Percentiles rank a stretch among this genome's conserved stretches.
Conservation (phyloP, 768 basidiomycete genomes). For the Tulasnella sp. region DNA sequence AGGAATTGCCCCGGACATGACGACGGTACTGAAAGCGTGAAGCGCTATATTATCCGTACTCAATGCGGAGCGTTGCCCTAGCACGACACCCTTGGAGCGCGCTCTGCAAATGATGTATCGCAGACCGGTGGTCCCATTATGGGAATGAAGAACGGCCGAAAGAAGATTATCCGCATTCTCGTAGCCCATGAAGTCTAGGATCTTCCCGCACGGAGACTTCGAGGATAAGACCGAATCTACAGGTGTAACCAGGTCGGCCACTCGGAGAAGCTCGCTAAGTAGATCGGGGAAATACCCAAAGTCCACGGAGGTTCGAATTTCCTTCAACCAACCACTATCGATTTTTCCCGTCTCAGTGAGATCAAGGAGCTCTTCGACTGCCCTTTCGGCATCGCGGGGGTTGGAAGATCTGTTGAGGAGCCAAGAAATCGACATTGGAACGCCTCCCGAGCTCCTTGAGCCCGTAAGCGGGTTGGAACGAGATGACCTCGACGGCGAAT, state of each 20-base stretch:
- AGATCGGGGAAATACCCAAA: neutral
- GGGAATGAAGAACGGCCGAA: neutral
- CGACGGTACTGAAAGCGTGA: neutral
- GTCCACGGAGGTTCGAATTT: too few species aligned
- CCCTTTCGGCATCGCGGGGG: neutral
- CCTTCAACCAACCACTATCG: neutral
- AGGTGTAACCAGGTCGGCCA: neutral
- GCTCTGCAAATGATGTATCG: neutral
- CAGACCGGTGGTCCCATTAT: neutral
- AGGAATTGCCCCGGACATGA: neutral
- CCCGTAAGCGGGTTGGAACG: too few species aligned
- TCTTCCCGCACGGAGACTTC: neutral
- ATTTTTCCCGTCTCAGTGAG: neutral
- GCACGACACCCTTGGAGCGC: neutral
- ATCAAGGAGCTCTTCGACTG: neutral
- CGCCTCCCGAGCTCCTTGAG: neutral
- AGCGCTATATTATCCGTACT: neutral
- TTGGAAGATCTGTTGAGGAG: neutral
- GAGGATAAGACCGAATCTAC: neutral
- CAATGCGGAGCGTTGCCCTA: neutral
- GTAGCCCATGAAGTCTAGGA: neutral
- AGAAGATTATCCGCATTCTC: neutral
- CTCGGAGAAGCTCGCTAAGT: neutral
- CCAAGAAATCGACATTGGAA: neutral
- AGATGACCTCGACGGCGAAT: too few species aligned